Percentiles rank a stretch among this genome's conserved stretches.
phyloP scores from a whole-genome alignment of 1,139 yeast species.

The Scheffersomyces cryptocercus region DNA sequence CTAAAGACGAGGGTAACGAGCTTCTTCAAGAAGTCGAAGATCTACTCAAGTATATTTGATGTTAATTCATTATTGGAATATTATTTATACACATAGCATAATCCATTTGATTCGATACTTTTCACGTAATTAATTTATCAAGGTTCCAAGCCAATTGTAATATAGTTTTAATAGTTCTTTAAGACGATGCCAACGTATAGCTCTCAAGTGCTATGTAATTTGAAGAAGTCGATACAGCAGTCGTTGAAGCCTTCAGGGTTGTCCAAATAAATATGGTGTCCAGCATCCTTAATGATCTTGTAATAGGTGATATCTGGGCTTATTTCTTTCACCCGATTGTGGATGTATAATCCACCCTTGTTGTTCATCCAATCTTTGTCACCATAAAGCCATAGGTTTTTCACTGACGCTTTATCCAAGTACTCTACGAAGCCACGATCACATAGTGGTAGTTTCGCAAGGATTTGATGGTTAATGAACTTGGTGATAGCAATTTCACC shows the following conservation, averaged over 20 bases:
- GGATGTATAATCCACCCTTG: constrained; percentile 40
- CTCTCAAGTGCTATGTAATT: constrained; percentile 2
- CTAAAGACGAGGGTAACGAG: too few species aligned
- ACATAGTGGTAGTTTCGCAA: constrained; percentile 42
- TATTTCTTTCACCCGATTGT: constrained; percentile 21
- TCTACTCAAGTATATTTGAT: neutral
- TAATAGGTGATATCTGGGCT: constrained; percentile 21
- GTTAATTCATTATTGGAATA: neutral
- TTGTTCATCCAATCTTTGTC: constrained; percentile 49
- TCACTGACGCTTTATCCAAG: constrained; percentile 23
- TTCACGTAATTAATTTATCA: too few species aligned
- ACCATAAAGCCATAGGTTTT: constrained; percentile 41
- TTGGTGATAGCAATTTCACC: constrained; percentile 50
- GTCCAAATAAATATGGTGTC: constrained; percentile 45
- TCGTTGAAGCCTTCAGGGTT: constrained; percentile 37
- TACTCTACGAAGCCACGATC: constrained; percentile 41
- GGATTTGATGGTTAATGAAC: constrained; percentile 41
- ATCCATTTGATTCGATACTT: too few species aligned
- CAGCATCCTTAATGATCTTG: constrained; percentile 35
- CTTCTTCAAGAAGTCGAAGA: neutral
- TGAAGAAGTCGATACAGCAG: constrained; percentile 28
- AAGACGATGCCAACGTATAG: neutral
- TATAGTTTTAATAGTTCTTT: too few species aligned
- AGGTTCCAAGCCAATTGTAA: too few species aligned
- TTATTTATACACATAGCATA: too few species aligned